Evolutionary conservation across 2,329 filamentous ascomycete genomes (phyloP).

Genomic region (Botrytis sinoallii): DNA sequence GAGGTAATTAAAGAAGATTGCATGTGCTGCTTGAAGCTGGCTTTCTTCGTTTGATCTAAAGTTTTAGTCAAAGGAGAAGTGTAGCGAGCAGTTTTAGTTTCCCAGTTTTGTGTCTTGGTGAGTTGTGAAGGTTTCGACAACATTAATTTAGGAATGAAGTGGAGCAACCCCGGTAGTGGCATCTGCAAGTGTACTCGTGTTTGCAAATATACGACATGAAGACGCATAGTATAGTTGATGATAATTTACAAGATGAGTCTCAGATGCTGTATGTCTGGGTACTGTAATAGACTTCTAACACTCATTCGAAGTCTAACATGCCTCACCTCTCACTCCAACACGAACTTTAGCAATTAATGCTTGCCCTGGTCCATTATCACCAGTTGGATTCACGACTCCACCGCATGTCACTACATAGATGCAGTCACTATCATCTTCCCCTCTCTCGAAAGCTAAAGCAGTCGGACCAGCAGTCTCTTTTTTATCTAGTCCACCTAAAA

Average conservation of each 20-base stretch:
- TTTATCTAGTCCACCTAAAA: neutral
- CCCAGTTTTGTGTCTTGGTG: neutral
- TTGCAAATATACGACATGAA: neutral
- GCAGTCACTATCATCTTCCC: neutral
- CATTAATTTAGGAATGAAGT: neutral
- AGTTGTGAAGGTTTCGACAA: neutral
- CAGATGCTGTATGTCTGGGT: neutral
- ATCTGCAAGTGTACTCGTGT: neutral
- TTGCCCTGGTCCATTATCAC: neutral
- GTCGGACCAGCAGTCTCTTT: conserved; percentile 8
- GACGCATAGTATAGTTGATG: neutral
- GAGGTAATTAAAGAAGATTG: neutral
- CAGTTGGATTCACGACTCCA: neutral
- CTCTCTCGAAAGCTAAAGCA: conserved; percentile 5
- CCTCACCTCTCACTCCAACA: conserved; percentile 7
- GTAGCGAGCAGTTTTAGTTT: neutral
- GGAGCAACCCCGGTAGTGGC: no score
- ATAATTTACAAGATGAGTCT: neutral
- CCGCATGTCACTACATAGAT: conserved; percentile 16
- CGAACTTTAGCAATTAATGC: neutral
- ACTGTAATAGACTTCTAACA: neutral
- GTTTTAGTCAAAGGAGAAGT: neutral
- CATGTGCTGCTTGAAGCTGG: neutral
- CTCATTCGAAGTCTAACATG: neutral
- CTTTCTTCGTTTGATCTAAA: neutral